A percentile compares a stretch with the other conserved stretches of the same genome.
Conservation (phyloP, 768 basidiomycete genomes). For the Exidia glandulosa region DNA sequence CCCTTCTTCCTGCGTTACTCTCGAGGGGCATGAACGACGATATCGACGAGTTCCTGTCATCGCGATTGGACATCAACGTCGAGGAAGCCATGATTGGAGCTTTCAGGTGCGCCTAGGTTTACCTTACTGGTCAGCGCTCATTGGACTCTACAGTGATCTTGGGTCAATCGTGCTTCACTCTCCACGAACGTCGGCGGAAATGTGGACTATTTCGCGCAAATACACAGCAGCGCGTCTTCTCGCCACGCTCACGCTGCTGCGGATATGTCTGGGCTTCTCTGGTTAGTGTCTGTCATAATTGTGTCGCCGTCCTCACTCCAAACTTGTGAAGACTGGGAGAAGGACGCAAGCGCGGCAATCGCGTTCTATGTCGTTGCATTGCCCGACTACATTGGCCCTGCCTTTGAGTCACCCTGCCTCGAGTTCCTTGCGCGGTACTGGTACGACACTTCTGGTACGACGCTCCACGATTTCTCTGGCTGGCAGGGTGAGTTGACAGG, state of each 20-base stretch:
- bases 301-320: constrained; percentile 2
- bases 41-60: constrained; percentile 61
- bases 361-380: constrained; percentile 74
- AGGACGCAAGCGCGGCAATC: constrained; percentile 60
- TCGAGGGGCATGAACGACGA: constrained; percentile 59
- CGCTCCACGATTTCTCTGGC: neutral
- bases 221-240: constrained; percentile 63
- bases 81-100: too few species aligned
- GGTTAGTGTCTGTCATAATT: constrained; percentile 26
- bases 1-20: constrained; percentile 51
- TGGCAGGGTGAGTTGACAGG: neutral
- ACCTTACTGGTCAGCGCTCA: too few species aligned
- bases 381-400: constrained; percentile 43
- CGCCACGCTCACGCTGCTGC: constrained; percentile 53
- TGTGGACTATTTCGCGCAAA: constrained; percentile 65
- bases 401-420: constrained; percentile 59
- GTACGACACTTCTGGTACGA: constrained; percentile 63
- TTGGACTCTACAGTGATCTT: neutral
- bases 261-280: constrained; percentile 63
- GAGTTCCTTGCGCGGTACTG: constrained; percentile 63
- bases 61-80: too few species aligned
- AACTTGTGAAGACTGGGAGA: constrained; percentile 47
- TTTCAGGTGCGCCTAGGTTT: too few species aligned
- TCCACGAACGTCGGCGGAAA: constrained; percentile 24
- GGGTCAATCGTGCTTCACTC: constrained; percentile 23